Evolutionary conservation across 2,329 filamentous ascomycete species (phyloP), one percentile per base, ranked within the genome.

Genomic region (Trichoderma polysporum): DNA sequence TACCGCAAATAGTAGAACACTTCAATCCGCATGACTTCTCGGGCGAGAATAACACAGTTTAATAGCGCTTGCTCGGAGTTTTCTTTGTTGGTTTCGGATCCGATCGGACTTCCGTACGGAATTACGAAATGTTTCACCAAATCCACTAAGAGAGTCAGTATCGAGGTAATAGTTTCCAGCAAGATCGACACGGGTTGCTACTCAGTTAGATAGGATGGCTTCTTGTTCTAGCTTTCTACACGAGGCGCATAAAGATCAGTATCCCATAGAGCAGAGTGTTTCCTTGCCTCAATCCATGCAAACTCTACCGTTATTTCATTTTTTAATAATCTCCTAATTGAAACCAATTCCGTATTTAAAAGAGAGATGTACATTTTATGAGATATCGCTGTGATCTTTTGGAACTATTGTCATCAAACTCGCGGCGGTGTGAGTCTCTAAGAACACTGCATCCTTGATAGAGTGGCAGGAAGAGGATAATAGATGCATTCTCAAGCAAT

Each of bases 51-150:
- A 15, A 27, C 39, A 19, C 13, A 22, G 0, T 19, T 45, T 29
- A 17, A 17, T 27, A 35, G 7, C 8, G 17, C 4, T 45, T 15
- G 41, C 39, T 33, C 39, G 27, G 29, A n/a, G 19, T 10, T 25
- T 59, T 9, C 39, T 33, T 45, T 33, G 4, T 13, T 13, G n/a
- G 41, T 22, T 17, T 49, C 57, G 57, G 57, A 37, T 50, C 57
- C 57, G 57, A 49, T 49, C 57, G 57, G 57, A 60, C 29, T 8
- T 49, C 57, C 57, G 57, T 37, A 35, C 58, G 41, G 45, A 61
- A 5, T 25, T 49, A 27, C 41, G 45, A 5, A 3, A 33, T 4
- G 9, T 8, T n/a, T 59, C 8, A 13, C 9, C 15, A 29, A 57
- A n/a, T n/a, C 4, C 9, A 57, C 1, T 41, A 41, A 8, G 6